Conservation (phyloP, 2,329 filamentous ascomycete genomes). For the Fusarium mundagurra region DNA sequence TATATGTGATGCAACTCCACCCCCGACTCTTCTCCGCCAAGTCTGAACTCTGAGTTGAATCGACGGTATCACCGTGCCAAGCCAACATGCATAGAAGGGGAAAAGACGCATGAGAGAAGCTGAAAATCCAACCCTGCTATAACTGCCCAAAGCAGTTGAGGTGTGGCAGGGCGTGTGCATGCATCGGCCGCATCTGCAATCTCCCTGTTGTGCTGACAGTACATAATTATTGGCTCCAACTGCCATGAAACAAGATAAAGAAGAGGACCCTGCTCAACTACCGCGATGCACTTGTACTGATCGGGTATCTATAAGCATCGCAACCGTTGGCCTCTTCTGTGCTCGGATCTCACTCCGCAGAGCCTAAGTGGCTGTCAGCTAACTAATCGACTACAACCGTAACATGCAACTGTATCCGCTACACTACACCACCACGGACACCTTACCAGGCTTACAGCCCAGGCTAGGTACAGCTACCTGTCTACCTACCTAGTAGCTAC, state of each 20-base stretch:
- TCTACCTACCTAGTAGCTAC: no score
- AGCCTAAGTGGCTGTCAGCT: not conserved
- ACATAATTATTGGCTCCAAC: not conserved
- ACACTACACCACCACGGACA: not conserved
- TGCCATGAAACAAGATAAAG: constrained; percentile 4
- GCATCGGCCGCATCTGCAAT: not conserved
- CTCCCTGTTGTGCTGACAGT: not conserved
- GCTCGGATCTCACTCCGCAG: not conserved
- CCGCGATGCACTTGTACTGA: constrained; percentile 3
- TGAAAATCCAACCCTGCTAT: not conserved
- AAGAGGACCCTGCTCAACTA: constrained; percentile 2
- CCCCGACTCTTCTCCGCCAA: not conserved
- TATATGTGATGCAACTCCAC: not conserved
- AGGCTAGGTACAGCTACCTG: not conserved
- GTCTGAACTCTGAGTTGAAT: not conserved
- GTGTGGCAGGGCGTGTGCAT: constrained; percentile 26
- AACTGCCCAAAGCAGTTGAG: not conserved
- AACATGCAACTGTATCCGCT: not conserved
- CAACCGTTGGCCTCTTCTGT: not conserved
- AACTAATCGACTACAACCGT: not conserved
- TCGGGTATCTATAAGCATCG: not conserved
- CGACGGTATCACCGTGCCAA: not conserved
- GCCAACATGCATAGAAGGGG: constrained; percentile 11
- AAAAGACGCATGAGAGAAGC: constrained; percentile 5
- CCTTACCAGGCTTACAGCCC: not conserved